phyloP scores from a whole-genome alignment of 2,329 filamentous ascomycete species.

The Lanzia echinophila region DNA sequence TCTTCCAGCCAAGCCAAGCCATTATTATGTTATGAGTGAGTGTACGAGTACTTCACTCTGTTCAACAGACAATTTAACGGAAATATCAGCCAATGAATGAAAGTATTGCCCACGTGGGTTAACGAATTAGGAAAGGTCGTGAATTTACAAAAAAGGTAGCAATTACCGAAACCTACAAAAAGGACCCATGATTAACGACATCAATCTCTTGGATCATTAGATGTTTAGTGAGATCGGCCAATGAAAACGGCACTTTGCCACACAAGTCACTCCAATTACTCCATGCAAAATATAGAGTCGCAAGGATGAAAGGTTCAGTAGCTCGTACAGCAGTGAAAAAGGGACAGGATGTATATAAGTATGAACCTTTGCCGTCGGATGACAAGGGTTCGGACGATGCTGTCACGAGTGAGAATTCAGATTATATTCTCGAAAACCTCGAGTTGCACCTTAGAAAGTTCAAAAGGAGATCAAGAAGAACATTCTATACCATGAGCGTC shows the following conservation, averaged over 20 bases:
- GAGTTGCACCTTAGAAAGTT: conserved; percentile 18
- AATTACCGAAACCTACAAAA: too few relatives aligned
- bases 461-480: conserved; percentile 16
- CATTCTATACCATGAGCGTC: conserved; percentile 12
- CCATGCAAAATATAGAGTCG: background rate
- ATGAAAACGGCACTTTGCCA: background rate
- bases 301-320: conserved; percentile 14
- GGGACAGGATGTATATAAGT: conserved; percentile 15
- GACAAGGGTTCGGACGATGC: conserved; percentile 8
- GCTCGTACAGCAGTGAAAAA: conserved; percentile 2
- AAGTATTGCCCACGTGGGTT: too few relatives aligned
- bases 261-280: background rate
- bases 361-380: conserved; percentile 16
- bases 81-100: too few relatives aligned
- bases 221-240: too few relatives aligned
- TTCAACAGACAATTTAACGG: too few relatives aligned
- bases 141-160: too few relatives aligned
- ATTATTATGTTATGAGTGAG: too few relatives aligned
- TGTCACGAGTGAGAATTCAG: conserved; percentile 8
- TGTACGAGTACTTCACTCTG: too few relatives aligned
- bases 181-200: background rate
- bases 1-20: too few relatives aligned
- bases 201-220: background rate
- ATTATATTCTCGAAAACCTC: conserved; percentile 9
- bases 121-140: too few relatives aligned